Evolutionary conservation across 805 yeast genomes (phyloP).

Genomic region (Zygotorulaspora sp.): DNA sequence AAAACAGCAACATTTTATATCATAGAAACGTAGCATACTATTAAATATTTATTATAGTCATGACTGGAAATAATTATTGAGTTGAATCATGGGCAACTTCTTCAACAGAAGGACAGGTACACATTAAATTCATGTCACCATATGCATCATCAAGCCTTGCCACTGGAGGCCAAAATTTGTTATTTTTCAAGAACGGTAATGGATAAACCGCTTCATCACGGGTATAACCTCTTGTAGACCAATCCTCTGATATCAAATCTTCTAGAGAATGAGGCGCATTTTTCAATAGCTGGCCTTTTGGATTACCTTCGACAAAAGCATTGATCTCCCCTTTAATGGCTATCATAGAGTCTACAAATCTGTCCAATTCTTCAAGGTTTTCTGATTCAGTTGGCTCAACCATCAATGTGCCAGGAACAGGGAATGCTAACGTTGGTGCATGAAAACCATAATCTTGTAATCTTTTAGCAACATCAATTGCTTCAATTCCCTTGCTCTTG

Average conservation of each 20-base stretch:
- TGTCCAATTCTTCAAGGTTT: slow-evolving; percentile 77
- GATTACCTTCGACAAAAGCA: slow-evolving; percentile 59
- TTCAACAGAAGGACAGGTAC: slow-evolving; percentile 89
- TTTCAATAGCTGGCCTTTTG: slow-evolving; percentile 66
- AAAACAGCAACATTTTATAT: no score
- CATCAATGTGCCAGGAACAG: slow-evolving; percentile 96
- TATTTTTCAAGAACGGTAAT: slow-evolving; percentile 59
- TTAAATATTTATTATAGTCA: no score
- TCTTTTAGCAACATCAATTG: slow-evolving; percentile 94
- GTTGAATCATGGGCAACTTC: slow-evolving; percentile 46
- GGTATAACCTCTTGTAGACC: slow-evolving; percentile 82
- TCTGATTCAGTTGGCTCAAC: slow-evolving; percentile 98
- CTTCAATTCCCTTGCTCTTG: slow-evolving; percentile 78
- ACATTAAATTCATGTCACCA: slow-evolving; percentile 87
- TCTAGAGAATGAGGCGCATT: slow-evolving; percentile 89
- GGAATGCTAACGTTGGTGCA: slow-evolving; percentile 98
- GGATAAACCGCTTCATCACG: slow-evolving; percentile 95
- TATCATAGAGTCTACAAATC: slow-evolving; percentile 84
- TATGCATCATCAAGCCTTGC: slow-evolving; percentile 90
- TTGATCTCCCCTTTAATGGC: slow-evolving; percentile 78
- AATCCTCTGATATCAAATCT: slow-evolving; percentile 69
- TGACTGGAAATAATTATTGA: no score
- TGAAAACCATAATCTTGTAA: slow-evolving; percentile 98
- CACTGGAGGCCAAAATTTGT: slow-evolving; percentile 95
- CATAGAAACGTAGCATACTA: no score